Evolutionary conservation across 129 eudicot genomes (phyloP), one percentile per base, ranked within the genome.

Genomic region (Flaveria linearis): DNA sequence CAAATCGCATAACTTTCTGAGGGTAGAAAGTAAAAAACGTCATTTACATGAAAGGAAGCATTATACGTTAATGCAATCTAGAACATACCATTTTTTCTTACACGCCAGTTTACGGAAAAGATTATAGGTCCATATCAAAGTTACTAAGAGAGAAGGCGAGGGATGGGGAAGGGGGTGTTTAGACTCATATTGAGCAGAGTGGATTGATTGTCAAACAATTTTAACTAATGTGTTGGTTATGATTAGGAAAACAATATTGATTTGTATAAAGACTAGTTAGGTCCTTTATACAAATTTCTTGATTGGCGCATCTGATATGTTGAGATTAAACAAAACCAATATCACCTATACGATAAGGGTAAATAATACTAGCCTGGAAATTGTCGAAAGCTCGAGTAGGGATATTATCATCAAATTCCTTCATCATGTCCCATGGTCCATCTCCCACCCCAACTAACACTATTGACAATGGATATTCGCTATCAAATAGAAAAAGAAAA

Each of bases 351-450:
- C 33, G 20, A 30, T 30, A 63, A 12, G 2, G 45, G 13, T 63
- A 61, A 0, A 30, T 30, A 30, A 63, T 30, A 68, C 91, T 84
- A 82, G 76, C 98, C 97, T 93, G 97, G 52, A 93, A 93, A 86
- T 91, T 93, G 82, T 93, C 98, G 70, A 93, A 93, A 36, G 92
- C 96, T 74, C 97, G 96, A 78, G 96, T 83, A 73, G 98, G 98
- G 43, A 93, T 93, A 72, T 93, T 93, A 73, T 93, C 98, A 43
- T 93, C 98, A 72, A 93, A 93, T 74, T 93, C 97, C 77, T 80
- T 91, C 98, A 93, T 93, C 91, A 85, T 93, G 82, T 93, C 98
- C 98, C 98, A 93, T n/a, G 98, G 96, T 72, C 98, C 96, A 83
- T 92, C 98, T 71, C 98, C 98, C 74, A 90, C 98, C 73, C 98